Base-by-base conservation (phyloP, 1,284 basidiomycete genomes). In the Puccinia hordei region DNA sequence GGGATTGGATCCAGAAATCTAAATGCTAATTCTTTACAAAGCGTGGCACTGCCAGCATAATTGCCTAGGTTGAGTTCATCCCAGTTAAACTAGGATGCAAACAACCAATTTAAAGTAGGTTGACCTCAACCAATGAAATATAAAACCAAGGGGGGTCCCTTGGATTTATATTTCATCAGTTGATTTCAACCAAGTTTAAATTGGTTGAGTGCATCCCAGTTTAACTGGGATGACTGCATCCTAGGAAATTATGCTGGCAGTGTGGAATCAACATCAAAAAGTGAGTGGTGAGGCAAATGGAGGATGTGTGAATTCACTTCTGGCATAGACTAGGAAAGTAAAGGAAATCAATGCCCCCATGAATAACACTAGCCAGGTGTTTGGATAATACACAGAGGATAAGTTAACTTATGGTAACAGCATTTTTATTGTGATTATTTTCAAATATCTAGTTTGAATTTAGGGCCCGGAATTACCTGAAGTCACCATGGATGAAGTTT, bases 11-110 rank as follows among this genome's bases (percentile, higher is more conserved):
- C 65, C 35, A 13, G 15, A 22, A 68, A 12, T 24, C 15, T 68
- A 68, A 68, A 68, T 68, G 24, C n/a, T n/a, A n/a, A 8, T 49
- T 46, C 44, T 68, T 68, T 46, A 8, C n/a, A n/a, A n/a, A n/a
- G n/a, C n/a, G n/a, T n/a, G n/a, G n/a, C n/a, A n/a, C n/a, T n/a
- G n/a, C n/a, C n/a, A n/a, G n/a, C n/a, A n/a, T n/a, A n/a, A n/a
- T n/a, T n/a, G n/a, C n/a, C n/a, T n/a, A n/a, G n/a, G n/a, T n/a
- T n/a, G n/a, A n/a, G n/a, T n/a, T n/a, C n/a, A n/a, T n/a, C n/a
- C n/a, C n/a, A n/a, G n/a, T n/a, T n/a, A n/a, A n/a, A n/a, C n/a
- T n/a, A n/a, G n/a, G n/a, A n/a, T n/a, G n/a, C n/a, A n/a, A n/a
- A n/a, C n/a, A n/a, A n/a, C n/a, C n/a, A n/a, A n/a, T n/a, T n/a